phyloP scores from a whole-genome alignment of 2,329 filamentous ascomycete genomes.

The Colletotrichum cereale region DNA sequence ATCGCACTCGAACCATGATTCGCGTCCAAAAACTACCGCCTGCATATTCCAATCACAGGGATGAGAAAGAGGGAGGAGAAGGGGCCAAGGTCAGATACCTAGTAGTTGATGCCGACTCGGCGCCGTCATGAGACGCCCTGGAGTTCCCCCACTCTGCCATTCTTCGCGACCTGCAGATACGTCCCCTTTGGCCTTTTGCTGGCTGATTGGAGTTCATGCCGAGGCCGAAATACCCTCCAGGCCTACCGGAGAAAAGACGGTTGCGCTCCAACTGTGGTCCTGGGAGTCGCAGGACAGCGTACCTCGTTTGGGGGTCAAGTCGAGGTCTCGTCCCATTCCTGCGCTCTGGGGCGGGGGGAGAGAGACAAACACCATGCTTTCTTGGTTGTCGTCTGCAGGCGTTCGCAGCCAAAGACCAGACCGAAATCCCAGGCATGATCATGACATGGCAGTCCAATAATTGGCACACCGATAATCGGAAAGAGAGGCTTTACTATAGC shows the following conservation, averaged over 20 bases:
- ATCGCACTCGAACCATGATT: conserved; percentile 13
- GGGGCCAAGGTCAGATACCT: conserved; percentile 17
- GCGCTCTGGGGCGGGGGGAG: background rate
- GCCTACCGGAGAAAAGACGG: conserved; percentile 34
- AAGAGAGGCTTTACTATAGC: background rate
- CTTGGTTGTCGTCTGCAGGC: conserved; percentile 29
- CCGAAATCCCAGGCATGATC: background rate
- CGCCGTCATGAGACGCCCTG: conserved; percentile 7
- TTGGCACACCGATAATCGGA: background rate
- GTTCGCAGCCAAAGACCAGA: conserved; percentile 26
- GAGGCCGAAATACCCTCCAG: conserved; percentile 14
- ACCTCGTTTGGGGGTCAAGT: conserved; percentile 10
- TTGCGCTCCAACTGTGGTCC: conserved; percentile 2
- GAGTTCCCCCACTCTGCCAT: conserved; percentile 5
- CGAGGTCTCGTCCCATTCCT: too few species aligned
- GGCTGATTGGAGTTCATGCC: background rate
- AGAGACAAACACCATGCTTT: background rate
- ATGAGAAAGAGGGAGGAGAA: background rate
- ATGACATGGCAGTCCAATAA: background rate
- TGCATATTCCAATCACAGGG: conserved; percentile 10
- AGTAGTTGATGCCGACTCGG: too few species aligned
- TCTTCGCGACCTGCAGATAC: conserved; percentile 1
- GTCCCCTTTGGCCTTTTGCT: background rate
- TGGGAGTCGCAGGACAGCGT: too few species aligned
- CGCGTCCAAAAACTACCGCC: conserved; percentile 3